Conservation (phyloP, 805 yeast species). For the Cyberlindnera suaveolens region DNA sequence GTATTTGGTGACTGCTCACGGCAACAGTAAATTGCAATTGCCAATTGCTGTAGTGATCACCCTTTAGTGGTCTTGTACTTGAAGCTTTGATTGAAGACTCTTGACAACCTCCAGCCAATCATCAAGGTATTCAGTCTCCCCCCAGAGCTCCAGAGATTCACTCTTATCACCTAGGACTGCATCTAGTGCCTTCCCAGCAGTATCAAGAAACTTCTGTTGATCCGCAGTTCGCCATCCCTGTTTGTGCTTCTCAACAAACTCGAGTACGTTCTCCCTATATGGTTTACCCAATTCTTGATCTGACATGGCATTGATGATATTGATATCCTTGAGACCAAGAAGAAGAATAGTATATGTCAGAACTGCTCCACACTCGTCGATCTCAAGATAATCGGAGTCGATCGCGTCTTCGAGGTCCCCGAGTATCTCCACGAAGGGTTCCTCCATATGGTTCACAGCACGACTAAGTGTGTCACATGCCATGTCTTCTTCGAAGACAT, state of each 20-base stretch:
- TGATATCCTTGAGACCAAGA: conserved; percentile 1
- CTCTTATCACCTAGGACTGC: conserved; percentile 1
- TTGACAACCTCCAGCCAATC: conserved; percentile 1
- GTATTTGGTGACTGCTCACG: too few species aligned
- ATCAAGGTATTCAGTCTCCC: conserved; percentile 3
- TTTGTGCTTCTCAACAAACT: conserved; percentile 1
- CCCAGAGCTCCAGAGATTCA: conserved; percentile 6
- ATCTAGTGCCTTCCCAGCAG: neutral
- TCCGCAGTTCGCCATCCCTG: neutral
- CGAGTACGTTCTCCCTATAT: neutral
- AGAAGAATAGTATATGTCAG: conserved; percentile 1
- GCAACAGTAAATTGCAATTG: too few species aligned
- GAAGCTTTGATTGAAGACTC: too few species aligned
- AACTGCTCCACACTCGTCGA: conserved; percentile 1
- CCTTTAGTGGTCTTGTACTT: too few species aligned
- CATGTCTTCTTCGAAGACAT: conserved; percentile 8
- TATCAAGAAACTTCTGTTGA: neutral
- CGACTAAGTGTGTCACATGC: conserved; percentile 3
- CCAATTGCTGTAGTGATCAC: too few species aligned
- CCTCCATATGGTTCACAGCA: neutral
- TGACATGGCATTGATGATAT: neutral
- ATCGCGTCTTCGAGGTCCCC: neutral
- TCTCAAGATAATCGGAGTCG: conserved; percentile 3
- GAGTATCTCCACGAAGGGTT: neutral
- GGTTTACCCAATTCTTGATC: conserved; percentile 1